Base-by-base conservation (phyloP, 2,329 filamentous ascomycete species). In the Calonectria pseudoreteaudii region DNA sequence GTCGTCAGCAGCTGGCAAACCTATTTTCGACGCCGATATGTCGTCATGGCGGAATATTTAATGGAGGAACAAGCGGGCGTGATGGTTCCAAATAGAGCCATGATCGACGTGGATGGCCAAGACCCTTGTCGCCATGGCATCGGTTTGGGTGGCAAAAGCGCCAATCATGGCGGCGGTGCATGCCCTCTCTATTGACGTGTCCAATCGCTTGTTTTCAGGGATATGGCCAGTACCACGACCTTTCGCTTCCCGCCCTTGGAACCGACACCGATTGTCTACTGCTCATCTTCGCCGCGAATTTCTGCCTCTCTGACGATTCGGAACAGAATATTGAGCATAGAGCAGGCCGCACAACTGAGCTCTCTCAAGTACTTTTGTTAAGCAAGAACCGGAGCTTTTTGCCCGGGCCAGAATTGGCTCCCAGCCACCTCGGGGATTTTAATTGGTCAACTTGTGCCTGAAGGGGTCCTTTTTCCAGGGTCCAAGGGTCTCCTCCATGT, bases 301-400 rank as follows among this genome's bases (percentile, higher is more conserved):
- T 68, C 28, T 50, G 60, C 31, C 71, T 65, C 53, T 71, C 34
- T 72, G 56, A 65, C 23, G 23, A 7, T 20, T n/a, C 38, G 28
- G 60, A 49, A 16, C 60, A 49, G 26, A 65, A 49, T 13, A 49
- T 65, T 65, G 60, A 31, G 30, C 26, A 31, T n/a, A 16, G 30
- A 65, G 60, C 26, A 30, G 38, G 60, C 60, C 60, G 60, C 60
- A 38, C 47, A 49, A 67, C 71, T 66, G 47, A 70, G 60, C 28
- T 66, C 38, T 47, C 26, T 70, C 53, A 72, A 62, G 56, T 71
- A 76, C 58, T 69, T 56, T 64, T 75, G 73, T 74, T 74, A 72
- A 73, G 47, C 53, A 66, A n/a, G 31, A 41, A 10, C 41, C 79
- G 79, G 79, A 80, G 75, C 75, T 70, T 80, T 80, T 74, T 31